A percentile compares a stretch with the other conserved stretches of the same genome.
phyloP scores from a whole-genome alignment of 345 rosid species.

The Eucalyptus urophylla region DNA sequence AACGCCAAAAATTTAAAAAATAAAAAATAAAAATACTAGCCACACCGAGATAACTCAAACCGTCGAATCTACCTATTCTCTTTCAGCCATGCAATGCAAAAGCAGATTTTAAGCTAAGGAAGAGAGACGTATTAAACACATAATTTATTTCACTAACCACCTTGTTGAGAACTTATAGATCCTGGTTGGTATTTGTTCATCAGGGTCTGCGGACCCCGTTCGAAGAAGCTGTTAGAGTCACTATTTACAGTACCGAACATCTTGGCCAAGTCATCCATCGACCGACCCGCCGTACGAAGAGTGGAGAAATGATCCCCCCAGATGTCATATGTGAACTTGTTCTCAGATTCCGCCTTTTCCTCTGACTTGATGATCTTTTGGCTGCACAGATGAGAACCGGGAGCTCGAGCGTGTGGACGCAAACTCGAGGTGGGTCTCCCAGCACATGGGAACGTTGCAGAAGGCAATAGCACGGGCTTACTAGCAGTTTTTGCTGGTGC shows the following conservation, averaged over 20 bases:
- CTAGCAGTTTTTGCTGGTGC: not conserved
- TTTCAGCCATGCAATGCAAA: not conserved
- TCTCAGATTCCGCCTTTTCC: slow-evolving; percentile 6
- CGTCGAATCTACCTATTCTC: not conserved
- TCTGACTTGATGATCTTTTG: slow-evolving; percentile 12
- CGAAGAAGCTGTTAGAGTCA: slow-evolving; percentile 70
- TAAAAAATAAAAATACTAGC: too few species aligned
- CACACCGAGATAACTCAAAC: not conserved
- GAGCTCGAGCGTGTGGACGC: slow-evolving; percentile 64
- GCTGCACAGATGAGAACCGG: slow-evolving; percentile 29
- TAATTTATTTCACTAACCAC: slow-evolving; percentile 27
- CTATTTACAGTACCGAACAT: slow-evolving; percentile 5
- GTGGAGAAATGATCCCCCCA: slow-evolving; percentile 83
- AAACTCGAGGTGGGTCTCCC: slow-evolving; percentile 3
- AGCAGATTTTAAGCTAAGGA: not conserved
- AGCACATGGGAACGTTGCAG: slow-evolving; percentile 33
- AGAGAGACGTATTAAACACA: not conserved
- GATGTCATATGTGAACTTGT: slow-evolving; percentile 53
- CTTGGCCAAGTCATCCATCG: slow-evolving; percentile 22
- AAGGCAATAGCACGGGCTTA: slow-evolving; percentile 27
- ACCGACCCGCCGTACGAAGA: slow-evolving; percentile 22
- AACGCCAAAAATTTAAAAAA: not conserved
- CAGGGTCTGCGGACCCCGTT: slow-evolving; percentile 65
- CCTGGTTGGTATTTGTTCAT: slow-evolving; percentile 30
- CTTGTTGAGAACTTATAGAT: slow-evolving; percentile 39